Evolutionary conservation across 768 basidiomycete species (phyloP).

Genomic region (Panellus pusillus): DNA sequence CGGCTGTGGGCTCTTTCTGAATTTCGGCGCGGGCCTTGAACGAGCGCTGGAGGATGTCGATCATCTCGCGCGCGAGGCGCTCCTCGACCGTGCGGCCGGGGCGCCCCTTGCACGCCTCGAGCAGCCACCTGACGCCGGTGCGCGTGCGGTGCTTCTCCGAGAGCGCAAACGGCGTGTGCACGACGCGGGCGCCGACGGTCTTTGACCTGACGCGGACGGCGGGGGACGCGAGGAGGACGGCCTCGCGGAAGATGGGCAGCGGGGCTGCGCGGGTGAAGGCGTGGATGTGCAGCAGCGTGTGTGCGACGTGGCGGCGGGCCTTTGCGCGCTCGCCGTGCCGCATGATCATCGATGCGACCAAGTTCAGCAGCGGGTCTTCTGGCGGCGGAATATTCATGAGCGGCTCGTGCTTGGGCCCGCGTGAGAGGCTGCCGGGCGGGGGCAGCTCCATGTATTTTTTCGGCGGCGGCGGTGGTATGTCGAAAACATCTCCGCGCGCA

Average conservation of each 20-base stretch:
- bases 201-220: slow-evolving; percentile 62
- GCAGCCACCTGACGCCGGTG: slow-evolving; percentile 69
- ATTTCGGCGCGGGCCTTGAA: not conserved
- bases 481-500: slow-evolving; percentile 5
- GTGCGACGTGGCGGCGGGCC: slow-evolving; percentile 54
- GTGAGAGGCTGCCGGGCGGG: slow-evolving; percentile 1
- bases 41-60: slow-evolving; percentile 56
- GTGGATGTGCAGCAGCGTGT: slow-evolving; percentile 72
- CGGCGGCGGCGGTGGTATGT: not conserved
- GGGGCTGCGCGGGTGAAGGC: slow-evolving; percentile 76
- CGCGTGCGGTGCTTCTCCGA: slow-evolving; percentile 78
- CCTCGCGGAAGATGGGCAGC: slow-evolving; percentile 74
- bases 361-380: slow-evolving; percentile 71
- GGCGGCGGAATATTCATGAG: slow-evolving; percentile 67
- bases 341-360: slow-evolving; percentile 64
- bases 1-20: no score
- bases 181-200: slow-evolving; percentile 63
- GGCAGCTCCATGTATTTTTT: slow-evolving; percentile 8
- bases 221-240: slow-evolving; percentile 68
- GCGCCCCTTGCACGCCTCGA: slow-evolving; percentile 58
- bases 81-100: slow-evolving; percentile 61
- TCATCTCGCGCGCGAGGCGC: slow-evolving; percentile 76
- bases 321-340: slow-evolving; percentile 62
- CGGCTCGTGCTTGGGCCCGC: slow-evolving; percentile 10
- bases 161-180: slow-evolving; percentile 67